Evolutionary conservation across 73 alveolate genomes (phyloP), one percentile per base, ranked within the genome.

Genomic region (Paramecium caudatum): DNA sequence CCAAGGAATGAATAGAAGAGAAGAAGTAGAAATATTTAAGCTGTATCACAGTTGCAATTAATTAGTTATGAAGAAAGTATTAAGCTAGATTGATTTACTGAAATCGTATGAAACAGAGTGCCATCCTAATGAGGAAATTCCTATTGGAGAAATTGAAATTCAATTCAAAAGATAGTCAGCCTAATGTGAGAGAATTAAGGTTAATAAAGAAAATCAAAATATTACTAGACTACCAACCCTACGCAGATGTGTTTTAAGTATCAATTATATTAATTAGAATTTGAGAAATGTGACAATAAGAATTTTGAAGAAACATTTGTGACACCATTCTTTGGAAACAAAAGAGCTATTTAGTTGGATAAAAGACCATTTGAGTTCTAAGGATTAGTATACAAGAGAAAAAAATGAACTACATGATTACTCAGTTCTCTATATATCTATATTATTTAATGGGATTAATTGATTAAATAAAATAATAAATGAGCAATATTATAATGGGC

Each of bases 61-160:
- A 55, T 55, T 55, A 23, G 80, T 55, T 55, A 12, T 55, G 45
- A 55, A 55, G 80, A 55, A 55, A 55, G n/a, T 55, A 55, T 55
- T 5, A 21, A 55, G 80, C 30, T 55, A 16, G 12, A 19, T 23
- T 7, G 45, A 21, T 9, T 55, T 55, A 55, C 3, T 19, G 10
- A 55, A 23, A 55, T 55, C 80, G 23, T 55, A 17, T 55, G 45
- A 55, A 3, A 23, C 30, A 9, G 80, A 55, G 5, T 27, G 21
- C 9, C 30, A 27, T 3, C 23, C 8, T 1, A 55, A 55, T 19
- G 23, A 23, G n/a, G 45, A 55, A 27, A 55, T 55, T 55, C 43
- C 80, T 55, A 55, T 21, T 2, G 45, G 80, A 23, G 45, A 55
- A 10, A 23, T 55, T 23, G 3, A 21, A 55, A 55, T 55, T 19